Conservation (phyloP, 805 yeast genomes). For the Tetrapisispora taiwanensis region DNA sequence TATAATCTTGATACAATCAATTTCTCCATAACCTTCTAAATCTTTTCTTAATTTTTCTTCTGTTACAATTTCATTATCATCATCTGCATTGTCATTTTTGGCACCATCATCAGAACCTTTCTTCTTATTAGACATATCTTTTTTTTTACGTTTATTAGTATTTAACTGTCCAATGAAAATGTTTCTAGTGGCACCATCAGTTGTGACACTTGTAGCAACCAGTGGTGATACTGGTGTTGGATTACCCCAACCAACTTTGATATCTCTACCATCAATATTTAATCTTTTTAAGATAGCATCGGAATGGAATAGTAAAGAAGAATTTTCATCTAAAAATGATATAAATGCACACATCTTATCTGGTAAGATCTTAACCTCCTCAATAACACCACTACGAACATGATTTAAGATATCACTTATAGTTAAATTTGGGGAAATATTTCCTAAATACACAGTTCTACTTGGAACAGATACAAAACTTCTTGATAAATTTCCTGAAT, state of each 20-base stretch:
- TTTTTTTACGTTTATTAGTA: conserved; percentile 30
- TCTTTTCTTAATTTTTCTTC: conserved; percentile 61
- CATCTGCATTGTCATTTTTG: not conserved
- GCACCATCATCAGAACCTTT: not conserved
- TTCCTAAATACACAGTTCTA: conserved; percentile 84
- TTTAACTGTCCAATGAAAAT: conserved; percentile 79
- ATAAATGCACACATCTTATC: conserved; percentile 83
- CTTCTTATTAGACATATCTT: not conserved
- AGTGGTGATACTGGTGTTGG: conserved; percentile 64
- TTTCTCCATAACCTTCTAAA: conserved; percentile 63
- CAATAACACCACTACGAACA: conserved; percentile 84
- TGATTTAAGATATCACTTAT: conserved; percentile 79
- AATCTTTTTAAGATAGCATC: conserved; percentile 82
- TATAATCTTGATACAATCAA: conserved; percentile 75
- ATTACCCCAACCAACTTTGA: conserved; percentile 90
- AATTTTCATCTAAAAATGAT: conserved; percentile 78
- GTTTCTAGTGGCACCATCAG: conserved; percentile 88
- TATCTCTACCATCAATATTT: conserved; percentile 68
- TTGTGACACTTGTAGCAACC: conserved; percentile 63
- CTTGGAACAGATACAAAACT: conserved; percentile 46
- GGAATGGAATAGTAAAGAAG: conserved; percentile 85
- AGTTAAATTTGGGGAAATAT: conserved; percentile 71
- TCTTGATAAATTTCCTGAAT: not conserved
- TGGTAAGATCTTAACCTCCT: conserved; percentile 67
- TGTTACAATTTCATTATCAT: conserved; percentile 24